Percentiles rank a stretch among this genome's conserved stretches.
These are phyloP conservation scores for Vitis hybrid DNA, from an alignment of 177 flowering plant genomes.

Conservation along the genomic window DNA sequence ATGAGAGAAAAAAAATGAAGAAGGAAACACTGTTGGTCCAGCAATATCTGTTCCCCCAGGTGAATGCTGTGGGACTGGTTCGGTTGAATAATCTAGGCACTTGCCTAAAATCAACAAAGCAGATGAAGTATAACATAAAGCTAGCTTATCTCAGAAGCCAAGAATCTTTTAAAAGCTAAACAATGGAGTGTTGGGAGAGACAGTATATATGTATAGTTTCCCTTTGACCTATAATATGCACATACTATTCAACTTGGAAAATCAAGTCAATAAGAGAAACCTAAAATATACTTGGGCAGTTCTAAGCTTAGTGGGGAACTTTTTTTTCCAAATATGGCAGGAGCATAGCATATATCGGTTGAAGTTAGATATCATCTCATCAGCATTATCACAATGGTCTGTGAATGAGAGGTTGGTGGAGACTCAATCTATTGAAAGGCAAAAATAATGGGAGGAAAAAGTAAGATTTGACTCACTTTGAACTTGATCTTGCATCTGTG, in stretches of 20 bases:
- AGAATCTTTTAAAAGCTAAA: constrained; percentile 22
- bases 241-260: background rate
- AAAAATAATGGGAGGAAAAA: background rate
- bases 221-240: background rate
- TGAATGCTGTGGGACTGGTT: constrained; percentile 6
- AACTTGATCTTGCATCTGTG: constrained; percentile 14
- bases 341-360: no score
- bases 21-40: background rate
- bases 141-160: constrained; percentile 1
- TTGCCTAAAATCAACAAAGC: constrained; percentile 16
- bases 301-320: background rate
- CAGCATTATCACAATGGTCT: no score
- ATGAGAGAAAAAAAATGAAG: background rate
- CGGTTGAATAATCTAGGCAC: constrained; percentile 11
- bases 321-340: no score
- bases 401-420: background rate
- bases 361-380: no score
- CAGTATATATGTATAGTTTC: background rate
- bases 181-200: constrained; percentile 7
- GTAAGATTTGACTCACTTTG: constrained; percentile 18
- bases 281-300: background rate
- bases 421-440: background rate
- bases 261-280: constrained; percentile 1
- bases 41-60: constrained; percentile 3
- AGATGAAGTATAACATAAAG: constrained; percentile 5